Percentiles rank a stretch among this genome's conserved stretches.
Conservation (phyloP, 2,329 filamentous ascomycete species). For the Fusarium duplospermum region DNA sequence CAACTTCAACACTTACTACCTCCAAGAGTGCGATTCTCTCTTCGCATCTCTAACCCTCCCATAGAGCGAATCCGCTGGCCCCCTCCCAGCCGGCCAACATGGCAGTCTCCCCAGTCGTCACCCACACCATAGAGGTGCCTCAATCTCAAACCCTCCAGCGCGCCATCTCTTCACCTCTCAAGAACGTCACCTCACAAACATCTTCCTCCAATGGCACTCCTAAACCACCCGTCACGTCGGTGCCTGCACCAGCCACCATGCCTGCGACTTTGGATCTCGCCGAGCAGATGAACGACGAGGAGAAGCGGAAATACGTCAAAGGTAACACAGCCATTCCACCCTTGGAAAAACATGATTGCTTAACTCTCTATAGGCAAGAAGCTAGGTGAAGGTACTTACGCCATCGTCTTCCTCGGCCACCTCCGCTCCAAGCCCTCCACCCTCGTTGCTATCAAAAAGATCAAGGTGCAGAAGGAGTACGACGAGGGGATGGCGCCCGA, state of each 20-base stretch:
- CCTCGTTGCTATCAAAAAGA: constrained; percentile 92
- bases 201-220: constrained; percentile 60
- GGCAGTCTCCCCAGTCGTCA: constrained; percentile 61
- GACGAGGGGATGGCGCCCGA: constrained; percentile 94
- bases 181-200: constrained; percentile 50
- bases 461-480: constrained; percentile 87
- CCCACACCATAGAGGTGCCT: constrained; percentile 50
- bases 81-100: constrained; percentile 46
- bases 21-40: not conserved
- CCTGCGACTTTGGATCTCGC: constrained; percentile 68
- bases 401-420: constrained; percentile 92
- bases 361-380: constrained; percentile 74
- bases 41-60: not conserved
- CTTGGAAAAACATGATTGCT: not conserved
- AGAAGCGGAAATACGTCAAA: constrained; percentile 91
- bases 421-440: constrained; percentile 76
- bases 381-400: constrained; percentile 96
- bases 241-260: constrained; percentile 45
- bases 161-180: constrained; percentile 58
- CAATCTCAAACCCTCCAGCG: constrained; percentile 43
- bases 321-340: constrained; percentile 57
- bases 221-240: constrained; percentile 46
- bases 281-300: constrained; percentile 85
- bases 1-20: not conserved
- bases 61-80: constrained; percentile 8